Base-by-base conservation (phyloP, 2,329 filamentous ascomycete species). In the Fusarium tricinctum region DNA sequence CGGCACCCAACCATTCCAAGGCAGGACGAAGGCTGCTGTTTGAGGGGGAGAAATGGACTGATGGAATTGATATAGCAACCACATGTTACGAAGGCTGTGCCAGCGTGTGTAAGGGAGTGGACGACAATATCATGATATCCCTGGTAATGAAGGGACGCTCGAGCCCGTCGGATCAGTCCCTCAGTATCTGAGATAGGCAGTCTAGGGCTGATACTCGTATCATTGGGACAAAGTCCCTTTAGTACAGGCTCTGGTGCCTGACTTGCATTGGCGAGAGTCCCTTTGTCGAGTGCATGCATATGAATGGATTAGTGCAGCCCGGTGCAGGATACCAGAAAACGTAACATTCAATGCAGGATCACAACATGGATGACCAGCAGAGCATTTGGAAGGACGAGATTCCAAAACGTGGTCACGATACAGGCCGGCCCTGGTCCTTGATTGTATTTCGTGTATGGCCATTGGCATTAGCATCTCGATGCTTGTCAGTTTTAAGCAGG, bases 231-330 rank as follows among this genome's bases (percentile, higher is more conserved):
- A 44, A 56, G 52, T 54, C 52, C 66, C 54, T 43, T 56, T 28
- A 19, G 52, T 23, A 59, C 44, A 57, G 32, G 55, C 58, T 69
- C 33, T 40, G 43, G 57, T 61, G 51, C 58, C 50, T 60, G 66
- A 51, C 57, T 58, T 67, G 51, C 60, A 63, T 67, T 44, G 57
- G 33, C 51, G 47, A 61, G 46, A 56, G 52, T 57, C 53, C 64
- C 65, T 68, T 68, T 66, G 65, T 52, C 54, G 53, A 68, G 44
- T 57, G 55, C 48, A 58, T 69, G 66, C 66, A 61, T 45, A 68
- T 45, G 38, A 35, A 62, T 53, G 43, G 32, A 68, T 63, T 69
- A 26, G 59, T 69, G 61, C 49, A 69, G 49, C 30, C 48, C 46
- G 26, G 49, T 66, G 46, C 49, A 33, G 13, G 6, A 33, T 33